phyloP scores from a whole-genome alignment of 768 basidiomycete species.

The Cubamyces sp. region DNA sequence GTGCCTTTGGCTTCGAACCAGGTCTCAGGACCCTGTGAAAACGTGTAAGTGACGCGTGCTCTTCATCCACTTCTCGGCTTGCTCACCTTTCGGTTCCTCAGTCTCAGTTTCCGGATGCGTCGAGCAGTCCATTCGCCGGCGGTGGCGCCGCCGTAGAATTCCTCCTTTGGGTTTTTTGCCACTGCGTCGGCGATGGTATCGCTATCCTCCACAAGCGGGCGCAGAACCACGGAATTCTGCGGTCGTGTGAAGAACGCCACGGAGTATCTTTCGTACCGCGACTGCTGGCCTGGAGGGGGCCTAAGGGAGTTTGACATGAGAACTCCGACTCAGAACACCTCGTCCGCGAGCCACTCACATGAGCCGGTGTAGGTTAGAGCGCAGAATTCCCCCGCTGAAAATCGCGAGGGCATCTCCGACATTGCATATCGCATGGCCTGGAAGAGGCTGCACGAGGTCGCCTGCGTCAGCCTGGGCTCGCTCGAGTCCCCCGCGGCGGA shows the following conservation, averaged over 20 bases:
- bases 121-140: conserved; percentile 33
- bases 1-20: conserved; percentile 36
- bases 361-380: conserved; percentile 48
- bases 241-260: conserved; percentile 44
- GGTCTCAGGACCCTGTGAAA: conserved; percentile 29
- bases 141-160: conserved; percentile 30
- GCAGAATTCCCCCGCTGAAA: conserved; percentile 50
- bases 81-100: conserved; percentile 33
- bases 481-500: conserved; percentile 3
- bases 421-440: conserved; percentile 50
- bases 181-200: conserved; percentile 30
- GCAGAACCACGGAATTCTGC: conserved; percentile 35
- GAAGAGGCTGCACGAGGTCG: conserved; percentile 40
- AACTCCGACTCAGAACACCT: not conserved
- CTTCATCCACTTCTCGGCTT: not conserved
- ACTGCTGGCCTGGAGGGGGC: conserved; percentile 42
- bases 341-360: conserved; percentile 35
- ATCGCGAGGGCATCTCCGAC: conserved; percentile 49
- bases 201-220: conserved; percentile 34
- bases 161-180: conserved; percentile 21
- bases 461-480: conserved; percentile 6
- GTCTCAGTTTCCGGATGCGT: conserved; percentile 31
- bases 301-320: conserved; percentile 33
- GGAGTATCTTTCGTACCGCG: conserved; percentile 36
- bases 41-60: not conserved